Evolutionary conservation across 2,329 filamentous ascomycete species (phyloP).

Genomic region (Sclerotiophoma versabilis): DNA sequence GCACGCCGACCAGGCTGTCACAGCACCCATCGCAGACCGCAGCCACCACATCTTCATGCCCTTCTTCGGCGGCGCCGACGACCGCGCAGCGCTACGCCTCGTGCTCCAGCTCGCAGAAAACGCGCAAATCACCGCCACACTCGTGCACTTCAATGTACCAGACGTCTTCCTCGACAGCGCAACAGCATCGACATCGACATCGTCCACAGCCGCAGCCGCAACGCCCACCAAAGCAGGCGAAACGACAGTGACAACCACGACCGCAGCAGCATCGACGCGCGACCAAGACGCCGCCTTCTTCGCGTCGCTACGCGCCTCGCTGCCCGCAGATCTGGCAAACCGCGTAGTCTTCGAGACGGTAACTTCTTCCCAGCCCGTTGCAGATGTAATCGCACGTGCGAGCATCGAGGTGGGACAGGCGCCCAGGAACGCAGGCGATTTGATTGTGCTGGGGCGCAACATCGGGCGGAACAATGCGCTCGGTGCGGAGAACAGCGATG

Average conservation of each 20-base stretch:
- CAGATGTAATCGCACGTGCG: slow-evolving; percentile 61
- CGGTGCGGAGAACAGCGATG: slow-evolving; percentile 54
- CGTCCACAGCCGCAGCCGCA: no score
- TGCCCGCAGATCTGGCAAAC: slow-evolving; percentile 58
- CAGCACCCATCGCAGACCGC: slow-evolving; percentile 67
- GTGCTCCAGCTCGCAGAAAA: slow-evolving; percentile 86
- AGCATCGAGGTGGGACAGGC: slow-evolving; percentile 66
- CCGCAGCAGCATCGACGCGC: slow-evolving; percentile 12
- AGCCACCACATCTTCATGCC: slow-evolving; percentile 86
- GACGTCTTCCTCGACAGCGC: slow-evolving; percentile 27
- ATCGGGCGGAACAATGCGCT: slow-evolving; percentile 28
- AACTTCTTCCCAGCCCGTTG: slow-evolving; percentile 40
- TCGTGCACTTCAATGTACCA: slow-evolving; percentile 65
- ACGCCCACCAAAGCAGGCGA: slow-evolving; percentile 27
- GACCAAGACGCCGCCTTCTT: slow-evolving; percentile 64
- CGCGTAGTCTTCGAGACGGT: slow-evolving; percentile 67
- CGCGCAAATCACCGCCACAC: slow-evolving; percentile 76
- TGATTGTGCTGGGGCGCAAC: slow-evolving; percentile 71
- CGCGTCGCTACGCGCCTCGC: slow-evolving; percentile 62
- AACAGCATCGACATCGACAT: slow-evolving; percentile 9
- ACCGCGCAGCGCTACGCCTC: slow-evolving; percentile 78
- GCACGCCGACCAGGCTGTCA: slow-evolving; percentile 64
- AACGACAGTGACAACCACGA: slow-evolving; percentile 15
- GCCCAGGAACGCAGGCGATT: slow-evolving; percentile 71
- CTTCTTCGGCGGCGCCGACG: slow-evolving; percentile 85